These are phyloP conservation scores for Candida tropicalis DNA, from an alignment of 1,139 yeast species.

Conservation along the genomic window DNA sequence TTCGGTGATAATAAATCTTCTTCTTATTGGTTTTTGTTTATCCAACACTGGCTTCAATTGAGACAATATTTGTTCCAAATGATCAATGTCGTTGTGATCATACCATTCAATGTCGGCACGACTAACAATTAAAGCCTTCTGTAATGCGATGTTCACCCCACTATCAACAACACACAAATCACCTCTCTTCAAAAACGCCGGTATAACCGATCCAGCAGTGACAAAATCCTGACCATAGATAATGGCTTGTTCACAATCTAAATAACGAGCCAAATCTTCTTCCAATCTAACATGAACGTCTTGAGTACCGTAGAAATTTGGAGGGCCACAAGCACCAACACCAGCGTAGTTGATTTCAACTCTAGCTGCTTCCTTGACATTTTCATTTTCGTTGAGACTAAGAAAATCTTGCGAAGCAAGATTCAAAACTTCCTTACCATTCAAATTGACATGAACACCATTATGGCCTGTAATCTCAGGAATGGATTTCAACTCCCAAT, in stretches of 20 bases:
- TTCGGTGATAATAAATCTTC: slow-evolving; percentile 90
- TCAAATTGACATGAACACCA: slow-evolving; percentile 48
- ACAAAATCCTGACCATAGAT: slow-evolving; percentile 93
- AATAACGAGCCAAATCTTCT: slow-evolving; percentile 69
- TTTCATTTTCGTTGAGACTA: slow-evolving; percentile 51
- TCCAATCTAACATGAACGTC: slow-evolving; percentile 87
- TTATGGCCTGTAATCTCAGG: slow-evolving; percentile 66
- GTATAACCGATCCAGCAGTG: slow-evolving; percentile 93
- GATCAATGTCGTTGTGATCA: slow-evolving; percentile 86
- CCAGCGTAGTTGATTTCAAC: slow-evolving; percentile 70
- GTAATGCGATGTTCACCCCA: slow-evolving; percentile 74
- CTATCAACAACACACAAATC: slow-evolving; percentile 89
- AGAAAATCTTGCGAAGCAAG: slow-evolving; percentile 68
- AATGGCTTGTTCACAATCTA: slow-evolving; percentile 78
- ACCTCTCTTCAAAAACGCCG: slow-evolving; percentile 94
- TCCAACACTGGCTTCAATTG: slow-evolving; percentile 66
- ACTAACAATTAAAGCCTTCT: slow-evolving; percentile 84
- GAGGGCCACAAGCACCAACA: slow-evolving; percentile 98
- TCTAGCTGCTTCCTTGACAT: slow-evolving; percentile 58
- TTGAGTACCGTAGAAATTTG: slow-evolving; percentile 95
- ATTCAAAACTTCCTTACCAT: slow-evolving; percentile 43
- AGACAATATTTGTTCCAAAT: slow-evolving; percentile 68
- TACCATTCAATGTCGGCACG: slow-evolving; percentile 85
- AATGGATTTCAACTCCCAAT: slow-evolving; percentile 61
- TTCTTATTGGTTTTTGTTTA: slow-evolving; percentile 70